Evolutionary conservation across 805 yeast genomes (phyloP), one percentile per base, ranked within the genome.

Genomic region (Starmera amethionina): DNA sequence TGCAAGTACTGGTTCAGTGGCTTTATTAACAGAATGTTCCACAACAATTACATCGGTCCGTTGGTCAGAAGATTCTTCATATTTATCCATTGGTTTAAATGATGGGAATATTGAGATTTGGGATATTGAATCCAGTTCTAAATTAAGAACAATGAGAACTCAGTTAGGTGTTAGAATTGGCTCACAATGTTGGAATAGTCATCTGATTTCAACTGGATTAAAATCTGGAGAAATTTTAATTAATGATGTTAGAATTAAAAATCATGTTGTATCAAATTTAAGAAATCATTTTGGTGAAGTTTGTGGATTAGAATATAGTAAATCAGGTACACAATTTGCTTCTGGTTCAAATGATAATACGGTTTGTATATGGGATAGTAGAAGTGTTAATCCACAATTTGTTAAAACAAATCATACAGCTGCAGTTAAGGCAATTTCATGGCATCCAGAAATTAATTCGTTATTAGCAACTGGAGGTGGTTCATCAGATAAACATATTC

Each of bases 401-500:
- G 68, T 80, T 12, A 85, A 88, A 56, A 73, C 81, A 14, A 75
- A 77, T 40, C 98, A 90, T 62, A 80, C 75, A 28, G 96, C 97
- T 0, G 97, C 97, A 1, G 96, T 90, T 5, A 93, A 93, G 62
- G 97, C 97, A 2, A 60, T 93, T 37, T 79, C 90, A 8, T 90
- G 97, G 96, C 83, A 95, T 56, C 97, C 97, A 2, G 82, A 82
- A 58, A 90, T 86, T 50, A 65, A 65, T 28, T 81, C 83, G 44
- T 62, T 89, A 40, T 68, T 90, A 39, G 97, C 97, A n/a, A 82
- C 96, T 4, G 98, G 97, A 7, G 98, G 98, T 39, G 98, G 98
- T 13, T 82, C 95, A 11, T 74, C 84, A 29, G 97, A 93, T 62
- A 82, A 79, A 56, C 75, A 80, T 36, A 84, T 90, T 43, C 90